Evolutionary conservation across 2,329 filamentous ascomycete genomes (phyloP).

Genomic region (Fusarium coffeatum): DNA sequence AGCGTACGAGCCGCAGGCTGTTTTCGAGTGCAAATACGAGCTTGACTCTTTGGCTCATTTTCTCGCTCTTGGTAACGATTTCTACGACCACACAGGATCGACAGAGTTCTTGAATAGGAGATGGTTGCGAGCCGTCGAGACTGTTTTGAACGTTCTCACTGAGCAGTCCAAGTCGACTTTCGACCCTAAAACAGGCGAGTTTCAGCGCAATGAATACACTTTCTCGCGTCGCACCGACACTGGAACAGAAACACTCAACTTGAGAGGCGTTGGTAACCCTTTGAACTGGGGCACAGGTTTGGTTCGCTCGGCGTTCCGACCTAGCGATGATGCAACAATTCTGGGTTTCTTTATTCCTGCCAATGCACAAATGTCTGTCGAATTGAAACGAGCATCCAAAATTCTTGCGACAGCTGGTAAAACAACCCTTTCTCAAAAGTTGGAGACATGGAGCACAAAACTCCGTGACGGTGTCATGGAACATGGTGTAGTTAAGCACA

Average conservation of each 20-base stretch:
- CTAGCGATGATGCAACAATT: conserved; percentile 94
- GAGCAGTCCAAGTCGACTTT: conserved; percentile 88
- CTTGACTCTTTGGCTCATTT: conserved; percentile 96
- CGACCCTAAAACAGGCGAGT: conserved; percentile 71
- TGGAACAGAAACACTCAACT: conserved; percentile 89
- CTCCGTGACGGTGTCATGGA: conserved; percentile 85
- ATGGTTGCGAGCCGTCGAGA: conserved; percentile 83
- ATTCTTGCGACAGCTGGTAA: conserved; percentile 74
- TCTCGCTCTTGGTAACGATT: conserved; percentile 85
- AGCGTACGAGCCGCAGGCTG: conserved; percentile 81
- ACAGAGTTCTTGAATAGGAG: conserved; percentile 80
- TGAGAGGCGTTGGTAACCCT: conserved; percentile 90
- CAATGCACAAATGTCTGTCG: conserved; percentile 95
- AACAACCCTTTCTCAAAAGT: conserved; percentile 61
- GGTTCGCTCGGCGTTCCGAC: conserved; percentile 90
- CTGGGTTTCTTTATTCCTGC: conserved; percentile 94
- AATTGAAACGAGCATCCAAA: conserved; percentile 79
- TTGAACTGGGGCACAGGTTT: conserved; percentile 86
- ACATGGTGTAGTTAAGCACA: conserved; percentile 82
- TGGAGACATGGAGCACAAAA: conserved; percentile 68
- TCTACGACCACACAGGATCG: conserved; percentile 81
- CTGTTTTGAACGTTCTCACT: conserved; percentile 77
- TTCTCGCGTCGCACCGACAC: conserved; percentile 84
- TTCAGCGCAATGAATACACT: conserved; percentile 81
- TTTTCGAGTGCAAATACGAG: conserved; percentile 99